phyloP scores from a whole-genome alignment of 257 asterid species.

The Osmanthus fragrans region DNA sequence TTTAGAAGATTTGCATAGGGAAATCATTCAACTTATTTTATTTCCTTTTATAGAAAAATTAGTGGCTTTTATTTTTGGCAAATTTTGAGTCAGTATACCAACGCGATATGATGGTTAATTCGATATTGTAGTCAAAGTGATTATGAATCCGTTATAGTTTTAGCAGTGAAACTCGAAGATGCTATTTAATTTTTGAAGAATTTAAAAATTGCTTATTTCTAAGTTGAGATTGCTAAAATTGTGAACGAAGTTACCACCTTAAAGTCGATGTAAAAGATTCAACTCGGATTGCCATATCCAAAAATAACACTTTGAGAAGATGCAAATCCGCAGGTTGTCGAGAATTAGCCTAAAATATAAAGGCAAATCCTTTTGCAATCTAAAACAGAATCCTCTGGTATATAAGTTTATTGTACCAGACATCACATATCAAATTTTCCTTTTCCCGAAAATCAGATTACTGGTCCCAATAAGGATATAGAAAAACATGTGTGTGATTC shows the following conservation, averaged over 20 bases:
- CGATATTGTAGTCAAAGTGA: no score
- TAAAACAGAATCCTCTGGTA: constrained; percentile 19
- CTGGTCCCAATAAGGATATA: not conserved
- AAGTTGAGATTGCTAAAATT: no score
- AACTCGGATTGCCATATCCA: not conserved
- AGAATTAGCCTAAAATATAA: not conserved
- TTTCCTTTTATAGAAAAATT: no score
- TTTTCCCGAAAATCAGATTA: constrained; percentile 6
- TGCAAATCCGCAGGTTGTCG: not conserved
- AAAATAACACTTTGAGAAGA: not conserved
- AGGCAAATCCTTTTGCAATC: not conserved
- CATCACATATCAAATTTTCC: not conserved
- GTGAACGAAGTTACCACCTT: not conserved
- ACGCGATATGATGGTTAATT: no score
- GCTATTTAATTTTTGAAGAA: no score
- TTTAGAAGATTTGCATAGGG: no score
- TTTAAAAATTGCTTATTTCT: no score
- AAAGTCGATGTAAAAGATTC: not conserved
- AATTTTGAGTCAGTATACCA: no score
- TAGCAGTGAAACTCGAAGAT: no score
- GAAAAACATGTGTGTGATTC: constrained; percentile 23
- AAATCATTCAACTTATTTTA: no score
- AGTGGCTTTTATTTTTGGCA: no score
- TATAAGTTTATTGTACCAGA: not conserved
- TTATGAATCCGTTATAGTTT: no score